Evolutionary conservation across 202 grass and related monocot species (phyloP).

Genomic region (Musa balbisiana): DNA sequence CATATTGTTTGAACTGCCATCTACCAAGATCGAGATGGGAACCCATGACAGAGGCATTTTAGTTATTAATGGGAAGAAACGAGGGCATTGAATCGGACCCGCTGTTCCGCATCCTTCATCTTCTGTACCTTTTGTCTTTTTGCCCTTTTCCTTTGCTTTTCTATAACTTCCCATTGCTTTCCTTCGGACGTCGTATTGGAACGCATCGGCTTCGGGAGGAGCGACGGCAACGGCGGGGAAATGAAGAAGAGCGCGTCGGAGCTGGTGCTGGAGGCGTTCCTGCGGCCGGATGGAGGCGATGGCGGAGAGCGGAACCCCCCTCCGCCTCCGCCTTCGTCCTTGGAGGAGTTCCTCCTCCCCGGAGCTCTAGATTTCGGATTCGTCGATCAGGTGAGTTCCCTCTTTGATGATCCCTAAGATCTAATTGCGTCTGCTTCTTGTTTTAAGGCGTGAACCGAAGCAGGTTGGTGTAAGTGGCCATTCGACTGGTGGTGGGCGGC

Average conservation of each 20-base stretch:
- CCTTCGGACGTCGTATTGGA: background rate
- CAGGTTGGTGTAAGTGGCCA: conserved; percentile 49
- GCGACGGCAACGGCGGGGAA: background rate
- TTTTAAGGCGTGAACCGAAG: background rate
- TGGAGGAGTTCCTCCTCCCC: conserved; percentile 15
- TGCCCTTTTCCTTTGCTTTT: background rate
- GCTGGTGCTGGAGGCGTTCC: conserved; percentile 51
- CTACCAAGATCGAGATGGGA: background rate
- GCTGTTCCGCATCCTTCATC: background rate
- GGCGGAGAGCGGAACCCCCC: background rate
- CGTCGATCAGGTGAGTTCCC: conserved; percentile 30
- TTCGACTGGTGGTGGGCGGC: too few species aligned
- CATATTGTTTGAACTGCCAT: background rate
- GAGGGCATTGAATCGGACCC: background rate
- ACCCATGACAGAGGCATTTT: background rate
- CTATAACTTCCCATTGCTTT: background rate
- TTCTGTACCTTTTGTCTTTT: background rate
- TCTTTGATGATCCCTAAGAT: background rate
- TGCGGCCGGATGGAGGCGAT: conserved; percentile 15
- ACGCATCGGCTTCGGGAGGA: background rate
- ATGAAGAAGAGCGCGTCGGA: conserved; percentile 91
- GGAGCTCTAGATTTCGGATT: conserved; percentile 34
- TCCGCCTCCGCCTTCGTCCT: conserved; percentile 7
- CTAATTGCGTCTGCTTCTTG: background rate
- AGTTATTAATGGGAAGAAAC: background rate